Percentiles rank a stretch among this genome's conserved stretches.
Conservation (phyloP, 108 stramenopile species). For the Skeletonema potamos region DNA sequence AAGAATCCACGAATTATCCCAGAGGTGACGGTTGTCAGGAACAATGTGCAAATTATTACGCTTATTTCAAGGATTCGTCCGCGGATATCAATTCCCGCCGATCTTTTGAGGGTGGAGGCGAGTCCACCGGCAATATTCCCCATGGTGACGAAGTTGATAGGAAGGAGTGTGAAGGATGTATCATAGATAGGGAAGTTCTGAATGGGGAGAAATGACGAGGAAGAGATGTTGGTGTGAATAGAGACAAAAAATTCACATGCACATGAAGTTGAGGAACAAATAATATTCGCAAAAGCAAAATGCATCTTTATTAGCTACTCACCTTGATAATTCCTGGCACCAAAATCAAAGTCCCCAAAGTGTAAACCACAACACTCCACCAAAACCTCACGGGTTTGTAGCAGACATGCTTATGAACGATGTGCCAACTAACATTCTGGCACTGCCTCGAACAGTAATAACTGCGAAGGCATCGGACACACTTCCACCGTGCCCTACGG, state of each 20-base stretch:
- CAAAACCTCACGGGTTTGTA: slow-evolving; percentile 85
- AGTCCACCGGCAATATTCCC: slow-evolving; percentile 77
- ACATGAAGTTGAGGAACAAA: too few species aligned
- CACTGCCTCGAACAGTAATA: slow-evolving; percentile 92
- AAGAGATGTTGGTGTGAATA: not conserved
- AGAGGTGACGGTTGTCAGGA: slow-evolving; percentile 61
- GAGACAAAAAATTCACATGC: not conserved
- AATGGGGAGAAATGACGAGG: not conserved
- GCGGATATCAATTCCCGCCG: slow-evolving; percentile 69
- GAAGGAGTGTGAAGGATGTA: slow-evolving; percentile 62
- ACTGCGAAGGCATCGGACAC: slow-evolving; percentile 85
- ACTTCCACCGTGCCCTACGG: slow-evolving; percentile 88
- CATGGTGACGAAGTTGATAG: slow-evolving; percentile 70
- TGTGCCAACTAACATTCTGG: slow-evolving; percentile 93
- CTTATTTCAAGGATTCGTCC: slow-evolving; percentile 72
- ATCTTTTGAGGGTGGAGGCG: slow-evolving; percentile 64
- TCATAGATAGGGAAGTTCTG: slow-evolving; percentile 79
- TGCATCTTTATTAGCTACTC: slow-evolving; percentile 12
- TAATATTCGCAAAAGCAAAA: too few species aligned
- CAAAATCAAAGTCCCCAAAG: slow-evolving; percentile 37
- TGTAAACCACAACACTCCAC: slow-evolving; percentile 74
- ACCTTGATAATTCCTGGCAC: slow-evolving; percentile 72
- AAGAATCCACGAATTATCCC: slow-evolving; percentile 79
- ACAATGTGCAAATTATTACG: slow-evolving; percentile 67
- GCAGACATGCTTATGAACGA: slow-evolving; percentile 92